Percentiles rank a stretch among this genome's conserved stretches.
phyloP scores from a whole-genome alignment of 139 green algal genomes.

The Edaphochlamys debaryana region DNA sequence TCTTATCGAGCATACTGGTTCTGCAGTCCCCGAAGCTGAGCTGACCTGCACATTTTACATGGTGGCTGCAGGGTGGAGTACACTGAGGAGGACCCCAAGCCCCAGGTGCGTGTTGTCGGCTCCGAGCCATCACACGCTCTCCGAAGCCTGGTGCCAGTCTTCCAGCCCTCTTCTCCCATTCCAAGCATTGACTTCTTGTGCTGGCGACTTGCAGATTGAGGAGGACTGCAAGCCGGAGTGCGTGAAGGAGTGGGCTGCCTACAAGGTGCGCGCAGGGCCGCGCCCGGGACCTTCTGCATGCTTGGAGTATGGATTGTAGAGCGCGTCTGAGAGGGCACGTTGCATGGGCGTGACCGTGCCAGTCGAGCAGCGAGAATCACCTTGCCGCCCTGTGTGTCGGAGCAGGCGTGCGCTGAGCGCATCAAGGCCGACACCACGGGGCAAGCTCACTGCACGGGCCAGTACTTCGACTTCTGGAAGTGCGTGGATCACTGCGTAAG shows the following conservation, averaged over 20 bases:
- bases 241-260: conserved; percentile 65
- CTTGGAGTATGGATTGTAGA: too few relatives aligned
- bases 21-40: too few relatives aligned
- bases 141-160: background rate
- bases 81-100: conserved; percentile 69
- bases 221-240: conserved; percentile 73
- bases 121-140: background rate
- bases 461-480: conserved; percentile 86
- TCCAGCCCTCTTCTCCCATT: background rate
- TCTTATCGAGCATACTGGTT: too few relatives aligned
- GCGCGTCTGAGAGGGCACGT: too few relatives aligned
- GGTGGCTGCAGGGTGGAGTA: conserved; percentile 71
- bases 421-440: conserved; percentile 72
- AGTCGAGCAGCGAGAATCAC: background rate
- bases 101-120: conserved; percentile 40
- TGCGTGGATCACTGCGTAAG: conserved; percentile 81
- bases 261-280: conserved; percentile 67
- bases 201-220: conserved; percentile 56
- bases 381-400: background rate
- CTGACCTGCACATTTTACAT: too few relatives aligned
- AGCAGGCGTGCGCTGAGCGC: conserved; percentile 74
- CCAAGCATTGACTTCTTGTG: background rate
- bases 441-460: conserved; percentile 81
- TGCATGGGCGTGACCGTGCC: too few relatives aligned
- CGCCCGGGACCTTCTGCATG: too few relatives aligned